Percentiles rank a stretch among this genome's conserved stretches.
These are phyloP conservation scores for Eutypella sp. DNA, from an alignment of 2,329 filamentous ascomycete species.

Conservation along the genomic window DNA sequence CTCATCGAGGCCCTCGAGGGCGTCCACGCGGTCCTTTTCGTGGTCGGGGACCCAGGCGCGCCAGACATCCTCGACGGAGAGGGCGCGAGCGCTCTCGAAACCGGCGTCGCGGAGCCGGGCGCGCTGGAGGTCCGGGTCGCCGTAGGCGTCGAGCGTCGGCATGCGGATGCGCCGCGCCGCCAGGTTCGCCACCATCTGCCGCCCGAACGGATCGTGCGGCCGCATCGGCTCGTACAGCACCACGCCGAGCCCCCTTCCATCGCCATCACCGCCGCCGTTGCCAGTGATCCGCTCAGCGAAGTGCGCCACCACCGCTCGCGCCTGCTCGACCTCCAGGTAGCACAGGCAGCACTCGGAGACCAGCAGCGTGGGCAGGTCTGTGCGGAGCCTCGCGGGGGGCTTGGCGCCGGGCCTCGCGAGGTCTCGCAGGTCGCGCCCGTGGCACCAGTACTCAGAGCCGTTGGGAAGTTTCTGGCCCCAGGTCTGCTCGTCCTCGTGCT, in stretches of 20 bases:
- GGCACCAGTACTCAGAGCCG: conserved; percentile 47
- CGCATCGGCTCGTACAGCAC: conserved; percentile 87
- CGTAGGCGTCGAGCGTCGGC: conserved; percentile 74
- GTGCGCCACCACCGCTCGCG: conserved; percentile 58
- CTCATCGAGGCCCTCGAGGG: conserved; percentile 85
- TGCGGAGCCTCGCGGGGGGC: conserved; percentile 41
- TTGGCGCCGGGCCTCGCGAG: conserved; percentile 32
- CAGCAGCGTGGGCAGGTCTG: conserved; percentile 69
- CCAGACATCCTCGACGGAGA: conserved; percentile 60
- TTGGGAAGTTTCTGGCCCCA: conserved; percentile 37
- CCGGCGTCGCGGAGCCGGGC: conserved; percentile 61
- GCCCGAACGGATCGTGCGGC: conserved; percentile 80
- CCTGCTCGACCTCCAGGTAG: conserved; percentile 67
- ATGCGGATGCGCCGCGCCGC: conserved; percentile 76
- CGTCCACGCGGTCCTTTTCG: conserved; percentile 76
- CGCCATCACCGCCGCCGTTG: not conserved
- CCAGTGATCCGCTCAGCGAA: conserved; percentile 50
- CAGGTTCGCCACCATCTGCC: conserved; percentile 88
- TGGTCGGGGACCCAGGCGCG: conserved; percentile 61
- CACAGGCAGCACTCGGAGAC: conserved; percentile 95
- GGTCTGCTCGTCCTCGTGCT: conserved; percentile 26
- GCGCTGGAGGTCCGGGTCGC: conserved; percentile 62
- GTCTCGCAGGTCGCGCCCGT: conserved; percentile 66
- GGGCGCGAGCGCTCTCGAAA: conserved; percentile 44
- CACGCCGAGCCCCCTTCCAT: conserved; percentile 47